Evolutionary conservation across 345 rosid genomes (phyloP).

Genomic region (Arabidopsis suecica): DNA sequence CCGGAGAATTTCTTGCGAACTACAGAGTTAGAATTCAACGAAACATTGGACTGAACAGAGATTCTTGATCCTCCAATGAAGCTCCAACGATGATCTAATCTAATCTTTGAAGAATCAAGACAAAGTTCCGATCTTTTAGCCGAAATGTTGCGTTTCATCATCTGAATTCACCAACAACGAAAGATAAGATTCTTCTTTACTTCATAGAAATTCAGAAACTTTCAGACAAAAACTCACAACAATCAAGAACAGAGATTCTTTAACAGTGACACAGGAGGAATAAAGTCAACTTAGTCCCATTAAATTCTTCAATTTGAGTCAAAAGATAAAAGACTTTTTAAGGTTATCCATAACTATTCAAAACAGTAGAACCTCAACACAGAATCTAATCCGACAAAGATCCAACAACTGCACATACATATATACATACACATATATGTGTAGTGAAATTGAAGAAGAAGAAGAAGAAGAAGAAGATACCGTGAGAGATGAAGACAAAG

Average conservation of each 20-base stretch:
- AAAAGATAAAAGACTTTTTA: conserved; percentile 17
- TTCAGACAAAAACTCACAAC: background rate
- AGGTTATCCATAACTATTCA: conserved; percentile 14
- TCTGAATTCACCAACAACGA: conserved; percentile 23
- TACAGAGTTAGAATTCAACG: conserved; percentile 19
- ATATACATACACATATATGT: conserved; percentile 21
- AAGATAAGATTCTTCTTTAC: background rate
- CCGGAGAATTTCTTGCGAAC: conserved; percentile 43
- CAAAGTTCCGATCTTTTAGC: conserved; percentile 38
- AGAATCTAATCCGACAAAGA: conserved; percentile 26
- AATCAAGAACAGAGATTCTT: background rate
- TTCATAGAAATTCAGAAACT: background rate
- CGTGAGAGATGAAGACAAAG: conserved; percentile 48
- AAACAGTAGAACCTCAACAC: background rate
- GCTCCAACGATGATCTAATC: conserved; percentile 54
- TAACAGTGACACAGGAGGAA: conserved; percentile 9
- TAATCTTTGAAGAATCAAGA: conserved; percentile 43
- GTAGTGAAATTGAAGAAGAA: background rate
- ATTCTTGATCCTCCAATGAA: conserved; percentile 66
- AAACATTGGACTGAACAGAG: conserved; percentile 36
- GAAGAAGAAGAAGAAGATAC: background rate
- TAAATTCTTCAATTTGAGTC: background rate
- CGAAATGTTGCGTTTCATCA: conserved; percentile 29
- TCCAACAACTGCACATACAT: background rate
- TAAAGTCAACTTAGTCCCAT: background rate